Evolutionary conservation across 2,329 filamentous ascomycete species (phyloP).

Genomic region (Bipolaris sorokiniana): DNA sequence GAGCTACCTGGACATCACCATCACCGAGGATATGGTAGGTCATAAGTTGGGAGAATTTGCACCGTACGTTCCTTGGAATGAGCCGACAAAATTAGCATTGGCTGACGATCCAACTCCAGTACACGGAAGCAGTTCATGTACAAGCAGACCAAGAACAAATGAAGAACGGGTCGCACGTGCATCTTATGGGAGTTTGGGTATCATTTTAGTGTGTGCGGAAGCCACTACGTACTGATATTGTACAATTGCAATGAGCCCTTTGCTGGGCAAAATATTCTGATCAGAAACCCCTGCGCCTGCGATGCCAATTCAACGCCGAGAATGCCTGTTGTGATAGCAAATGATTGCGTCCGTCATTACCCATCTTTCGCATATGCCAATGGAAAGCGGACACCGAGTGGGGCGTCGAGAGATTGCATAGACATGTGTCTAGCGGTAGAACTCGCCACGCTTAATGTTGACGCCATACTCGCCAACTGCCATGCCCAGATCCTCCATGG

Average conservation of each 20-base stretch:
- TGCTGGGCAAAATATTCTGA: slow-evolving; percentile 19
- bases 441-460: slow-evolving; percentile 96
- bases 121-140: slow-evolving; percentile 72
- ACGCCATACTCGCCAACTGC: slow-evolving; percentile 97
- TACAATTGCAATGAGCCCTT: slow-evolving; percentile 38
- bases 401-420: neutral
- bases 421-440: slow-evolving; percentile 72
- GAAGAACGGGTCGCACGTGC: slow-evolving; percentile 33
- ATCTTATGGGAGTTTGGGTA: slow-evolving; percentile 47
- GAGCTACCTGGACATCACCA: slow-evolving; percentile 77
- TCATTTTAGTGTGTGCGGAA: slow-evolving; percentile 39
- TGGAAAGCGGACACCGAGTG: neutral
- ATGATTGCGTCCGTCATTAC: slow-evolving; percentile 7
- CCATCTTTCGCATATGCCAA: neutral
- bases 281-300: slow-evolving; percentile 25
- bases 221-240: slow-evolving; percentile 42
- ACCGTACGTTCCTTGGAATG: slow-evolving; percentile 63
- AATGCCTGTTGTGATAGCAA: slow-evolving; percentile 24
- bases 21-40: slow-evolving; percentile 96
- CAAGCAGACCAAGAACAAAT: slow-evolving; percentile 75
- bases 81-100: neutral
- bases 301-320: slow-evolving; percentile 35
- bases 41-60: slow-evolving; percentile 94
- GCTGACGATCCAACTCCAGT: slow-evolving; percentile 49
- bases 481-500: slow-evolving; percentile 99